Conservation (phyloP, 176 grass and related monocot genomes). For the Elaeis guineensis region DNA sequence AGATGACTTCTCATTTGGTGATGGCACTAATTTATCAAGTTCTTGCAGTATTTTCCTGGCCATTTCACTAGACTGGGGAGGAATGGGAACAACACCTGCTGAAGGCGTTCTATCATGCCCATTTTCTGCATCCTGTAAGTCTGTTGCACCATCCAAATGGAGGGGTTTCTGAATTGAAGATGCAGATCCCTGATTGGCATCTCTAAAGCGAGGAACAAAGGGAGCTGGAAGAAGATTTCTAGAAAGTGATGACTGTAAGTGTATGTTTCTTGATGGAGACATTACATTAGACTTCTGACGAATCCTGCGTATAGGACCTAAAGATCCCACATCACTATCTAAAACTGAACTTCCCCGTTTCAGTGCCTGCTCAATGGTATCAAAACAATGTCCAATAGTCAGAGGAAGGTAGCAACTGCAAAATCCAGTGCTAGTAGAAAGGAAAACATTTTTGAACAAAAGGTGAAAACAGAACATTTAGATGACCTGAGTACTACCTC, state of each 20-base stretch:
- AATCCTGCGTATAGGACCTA: constrained; percentile 26
- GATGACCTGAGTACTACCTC: too few relatives aligned
- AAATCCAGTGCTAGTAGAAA: constrained; percentile 1
- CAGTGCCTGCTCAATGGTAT: constrained; percentile 11
- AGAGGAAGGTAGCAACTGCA: constrained; percentile 5
- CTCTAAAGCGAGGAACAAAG: constrained; percentile 9
- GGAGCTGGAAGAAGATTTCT: constrained; percentile 7
- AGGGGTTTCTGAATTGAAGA: constrained; percentile 25
- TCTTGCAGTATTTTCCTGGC: constrained; percentile 51
- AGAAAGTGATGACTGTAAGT: background rate
- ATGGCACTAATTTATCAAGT: constrained; percentile 42
- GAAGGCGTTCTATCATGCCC: background rate
- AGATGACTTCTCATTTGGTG: constrained; percentile 23
- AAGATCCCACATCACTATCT: constrained; percentile 24
- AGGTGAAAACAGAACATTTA: too few relatives aligned
- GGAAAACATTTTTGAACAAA: too few relatives aligned
- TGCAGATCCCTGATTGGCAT: constrained; percentile 16
- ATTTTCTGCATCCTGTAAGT: background rate
- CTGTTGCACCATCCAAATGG: constrained; percentile 2
- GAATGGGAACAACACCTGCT: constrained; percentile 22
- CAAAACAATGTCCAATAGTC: background rate
- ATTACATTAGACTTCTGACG: constrained; percentile 24
- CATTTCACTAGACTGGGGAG: constrained; percentile 41
- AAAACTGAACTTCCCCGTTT: constrained; percentile 38
- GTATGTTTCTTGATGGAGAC: constrained; percentile 27